phyloP scores from a whole-genome alignment of 164 flowering plant genomes.

The Vitis amurensis region DNA sequence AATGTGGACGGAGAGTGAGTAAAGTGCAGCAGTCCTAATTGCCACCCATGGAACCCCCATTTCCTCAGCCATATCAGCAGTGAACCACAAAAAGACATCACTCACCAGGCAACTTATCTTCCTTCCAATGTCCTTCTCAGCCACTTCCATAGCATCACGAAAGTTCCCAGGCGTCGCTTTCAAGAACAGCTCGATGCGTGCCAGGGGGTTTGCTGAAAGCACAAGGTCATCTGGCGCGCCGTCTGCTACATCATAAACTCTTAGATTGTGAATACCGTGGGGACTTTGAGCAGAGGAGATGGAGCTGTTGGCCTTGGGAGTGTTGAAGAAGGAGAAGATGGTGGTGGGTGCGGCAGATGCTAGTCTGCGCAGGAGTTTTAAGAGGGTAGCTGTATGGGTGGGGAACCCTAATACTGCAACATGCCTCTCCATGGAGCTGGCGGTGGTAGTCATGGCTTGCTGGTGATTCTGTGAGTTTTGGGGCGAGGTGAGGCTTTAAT shows the following conservation, averaged over 20 bases:
- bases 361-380: slow-evolving; percentile 14
- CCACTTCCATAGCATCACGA: neutral
- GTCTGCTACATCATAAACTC: slow-evolving; percentile 24
- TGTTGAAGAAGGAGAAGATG: slow-evolving; percentile 21
- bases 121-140: slow-evolving; percentile 3
- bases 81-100: slow-evolving; percentile 21
- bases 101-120: slow-evolving; percentile 11
- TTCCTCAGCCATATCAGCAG: slow-evolving; percentile 18
- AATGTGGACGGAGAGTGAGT: slow-evolving; percentile 7
- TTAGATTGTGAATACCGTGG: slow-evolving; percentile 13
- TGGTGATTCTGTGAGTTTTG: too few species aligned
- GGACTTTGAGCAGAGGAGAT: slow-evolving; percentile 1
- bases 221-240: slow-evolving; percentile 30
- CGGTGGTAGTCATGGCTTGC: too few species aligned
- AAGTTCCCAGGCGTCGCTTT: neutral
- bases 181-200: too few species aligned
- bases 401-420: slow-evolving; percentile 25
- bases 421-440: neutral
- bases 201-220: neutral
- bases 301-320: slow-evolving; percentile 18
- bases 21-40: slow-evolving; percentile 10
- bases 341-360: slow-evolving; percentile 20
- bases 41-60: slow-evolving; percentile 17
- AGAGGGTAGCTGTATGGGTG: slow-evolving; percentile 18
- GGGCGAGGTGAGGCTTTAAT: too few species aligned